Evolutionary conservation across 768 basidiomycete species (phyloP), one percentile per base, ranked within the genome.

Genomic region (Ephemerocybe angulata): DNA sequence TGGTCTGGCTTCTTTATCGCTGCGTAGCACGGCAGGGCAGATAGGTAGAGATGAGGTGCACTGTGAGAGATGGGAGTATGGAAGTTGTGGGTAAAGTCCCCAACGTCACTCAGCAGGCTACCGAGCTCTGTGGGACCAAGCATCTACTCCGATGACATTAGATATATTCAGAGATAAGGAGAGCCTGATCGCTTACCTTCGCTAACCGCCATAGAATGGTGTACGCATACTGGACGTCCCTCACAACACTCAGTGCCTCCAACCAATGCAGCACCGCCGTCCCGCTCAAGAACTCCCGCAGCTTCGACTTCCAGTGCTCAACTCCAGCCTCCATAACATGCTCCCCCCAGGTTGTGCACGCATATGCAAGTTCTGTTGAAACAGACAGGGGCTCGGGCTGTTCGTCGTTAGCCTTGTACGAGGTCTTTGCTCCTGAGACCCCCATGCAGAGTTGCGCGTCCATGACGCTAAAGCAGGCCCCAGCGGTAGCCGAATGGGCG

Each of bases 241-340:
- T 63, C 13, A 61, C 40, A 12, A 71, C 53, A 52, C 65, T 67
- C 50, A 72, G 48, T 2, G 63, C 67, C 49, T 72, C 71, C 22
- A 72, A 33, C 71, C 70, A 71, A 42, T 56, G 67, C 13, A 71
- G 53, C 11, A 68, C 40, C 24, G 56, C 41, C 21, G 21, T 25
- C 19, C 8, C 35, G 17, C 3, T 17, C 35, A 52, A 12, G 27
- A 52, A 40, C 25, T 21, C 28, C 25, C 19, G 2, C 2, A 50
- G 8, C 12, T 19, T 8, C 6, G 19, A 2, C n/a, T 38, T 29
- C 3, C 21, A 4, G 13, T n/a, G 15, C 33, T 41, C 11, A 8
- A 38, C 22, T 4, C 17, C 25, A 5, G 24, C 22, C 12, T 22
- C 51, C 25, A 52, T 21, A n/a, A 41, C 38, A 37, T 52, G 51